Evolutionary conservation across 2,329 filamentous ascomycete species (phyloP), one percentile per base, ranked within the genome.

Genomic region (Claviceps africana): DNA sequence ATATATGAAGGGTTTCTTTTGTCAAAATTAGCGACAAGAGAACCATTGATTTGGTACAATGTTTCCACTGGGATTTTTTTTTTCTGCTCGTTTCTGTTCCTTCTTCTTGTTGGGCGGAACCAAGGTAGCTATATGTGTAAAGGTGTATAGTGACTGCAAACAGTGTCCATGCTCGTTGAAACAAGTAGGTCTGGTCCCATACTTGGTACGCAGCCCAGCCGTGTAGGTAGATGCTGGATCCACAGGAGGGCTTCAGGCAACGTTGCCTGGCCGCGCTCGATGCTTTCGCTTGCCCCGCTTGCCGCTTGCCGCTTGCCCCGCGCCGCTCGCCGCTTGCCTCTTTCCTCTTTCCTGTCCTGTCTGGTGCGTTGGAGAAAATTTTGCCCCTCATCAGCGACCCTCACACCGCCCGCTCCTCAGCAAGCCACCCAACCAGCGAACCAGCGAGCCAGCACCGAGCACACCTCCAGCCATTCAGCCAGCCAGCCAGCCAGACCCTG

Each of bases 1-100:
- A 64, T 59, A 63, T 28, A 65, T 64, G 59, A 63, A 57, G 35
- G 45, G 51, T 63, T 60, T 61, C 64, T 49, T 49, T 64, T 60
- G 64, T 63, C 64, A 65, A 58, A 64, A 62, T 60, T 56, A 64
- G 61, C 60, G 62, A 58, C 56, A 62, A 63, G 62, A 64, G 56
- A 53, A 53, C 52, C 45, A 44, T 48, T 40, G 47, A 33, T 45
- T 48, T 62, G 56, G 54, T 62, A 55, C 60, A 59, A 57, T 60
- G 57, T 47, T 39, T 37, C 22, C 15, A 47, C 10, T 25, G 28
- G 25, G 35, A 1, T 22, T 17, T 31, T 11, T 35, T 13, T 22
- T 35, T 13, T 31, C 25, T 35, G 7, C 10, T 33, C 6, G 4
- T 17, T 15, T 37, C 17, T 17, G 4, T 37, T 17, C 9, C 9